phyloP scores from a whole-genome alignment of 495 filamentous ascomycete species.

The Tuber borchii region DNA sequence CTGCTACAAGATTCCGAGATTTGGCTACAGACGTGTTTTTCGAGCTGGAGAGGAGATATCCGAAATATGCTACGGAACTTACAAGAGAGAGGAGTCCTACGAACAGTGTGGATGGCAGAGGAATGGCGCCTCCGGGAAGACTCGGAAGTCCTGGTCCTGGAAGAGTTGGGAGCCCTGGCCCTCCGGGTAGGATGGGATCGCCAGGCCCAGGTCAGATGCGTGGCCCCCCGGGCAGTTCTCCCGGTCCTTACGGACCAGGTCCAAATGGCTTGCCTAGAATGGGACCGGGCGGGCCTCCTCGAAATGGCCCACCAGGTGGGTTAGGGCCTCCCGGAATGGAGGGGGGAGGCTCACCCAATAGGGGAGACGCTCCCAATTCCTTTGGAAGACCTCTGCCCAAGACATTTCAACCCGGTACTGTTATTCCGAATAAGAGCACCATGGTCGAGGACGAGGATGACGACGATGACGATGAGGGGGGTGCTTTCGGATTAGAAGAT shows the following conservation, averaged over 20 bases:
- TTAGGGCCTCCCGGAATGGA: conserved; percentile 44
- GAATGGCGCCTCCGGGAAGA: conserved; percentile 22
- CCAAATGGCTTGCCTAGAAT: conserved; percentile 30
- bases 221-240: conserved; percentile 26
- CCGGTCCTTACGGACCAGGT: conserved; percentile 27
- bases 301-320: conserved; percentile 31
- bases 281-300: conserved; percentile 44
- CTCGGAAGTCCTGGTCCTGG: conserved; percentile 31
- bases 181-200: conserved; percentile 28
- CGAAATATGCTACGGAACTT: conserved; percentile 55
- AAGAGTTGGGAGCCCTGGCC: conserved; percentile 38
- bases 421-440: conserved; percentile 94
- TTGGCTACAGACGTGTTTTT: conserved; percentile 92
- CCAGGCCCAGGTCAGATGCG: conserved; percentile 36
- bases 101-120: conserved; percentile 33
- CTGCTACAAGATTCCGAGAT: conserved; percentile 75
- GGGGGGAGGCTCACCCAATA: conserved; percentile 46
- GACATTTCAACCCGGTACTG: conserved; percentile 90
- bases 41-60: conserved; percentile 85
- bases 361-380: conserved; percentile 43
- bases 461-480: conserved; percentile 58
- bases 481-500: conserved; percentile 58
- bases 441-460: conserved; percentile 97
- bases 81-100: conserved; percentile 56
- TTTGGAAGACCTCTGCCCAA: conserved; percentile 68